Evolutionary conservation across 345 rosid genomes (phyloP).

Genomic region (Corymbia maculata): DNA sequence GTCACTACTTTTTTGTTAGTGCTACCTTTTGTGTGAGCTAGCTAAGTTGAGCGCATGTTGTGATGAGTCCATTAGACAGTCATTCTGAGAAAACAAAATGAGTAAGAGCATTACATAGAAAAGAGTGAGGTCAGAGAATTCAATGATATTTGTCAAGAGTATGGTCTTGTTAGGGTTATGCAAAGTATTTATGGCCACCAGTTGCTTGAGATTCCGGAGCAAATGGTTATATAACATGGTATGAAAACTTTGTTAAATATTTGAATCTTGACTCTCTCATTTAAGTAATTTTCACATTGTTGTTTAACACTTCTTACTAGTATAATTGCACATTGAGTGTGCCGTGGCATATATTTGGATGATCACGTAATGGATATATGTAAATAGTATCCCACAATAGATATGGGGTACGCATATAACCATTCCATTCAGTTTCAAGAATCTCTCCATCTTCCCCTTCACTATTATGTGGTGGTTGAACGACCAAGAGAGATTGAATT

Average conservation of each 20-base stretch:
- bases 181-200: rapidly evolving
- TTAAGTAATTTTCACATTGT: background rate
- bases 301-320: background rate
- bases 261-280: background rate
- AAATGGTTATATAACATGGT: background rate
- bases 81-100: background rate
- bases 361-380: background rate
- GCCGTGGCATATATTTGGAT: background rate
- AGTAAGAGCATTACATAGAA: rapidly evolving
- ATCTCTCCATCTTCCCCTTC: background rate
- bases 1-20: too few species aligned
- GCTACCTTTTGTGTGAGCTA: too few species aligned
- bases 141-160: background rate
- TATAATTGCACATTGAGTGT: too few species aligned
- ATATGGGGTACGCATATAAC: background rate
- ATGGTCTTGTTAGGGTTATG: background rate
- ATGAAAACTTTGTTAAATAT: background rate
- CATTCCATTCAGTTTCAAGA: background rate
- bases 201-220: rapidly evolving
- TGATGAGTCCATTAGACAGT: background rate
- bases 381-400: background rate
- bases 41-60: rapidly evolving
- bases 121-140: background rate
- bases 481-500: background rate
- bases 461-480: background rate